Percentiles rank a stretch among this genome's conserved stretches.
Evolutionary conservation across 2,329 filamentous ascomycete species (phyloP).

Genomic region (Macroventuria anomochaeta): DNA sequence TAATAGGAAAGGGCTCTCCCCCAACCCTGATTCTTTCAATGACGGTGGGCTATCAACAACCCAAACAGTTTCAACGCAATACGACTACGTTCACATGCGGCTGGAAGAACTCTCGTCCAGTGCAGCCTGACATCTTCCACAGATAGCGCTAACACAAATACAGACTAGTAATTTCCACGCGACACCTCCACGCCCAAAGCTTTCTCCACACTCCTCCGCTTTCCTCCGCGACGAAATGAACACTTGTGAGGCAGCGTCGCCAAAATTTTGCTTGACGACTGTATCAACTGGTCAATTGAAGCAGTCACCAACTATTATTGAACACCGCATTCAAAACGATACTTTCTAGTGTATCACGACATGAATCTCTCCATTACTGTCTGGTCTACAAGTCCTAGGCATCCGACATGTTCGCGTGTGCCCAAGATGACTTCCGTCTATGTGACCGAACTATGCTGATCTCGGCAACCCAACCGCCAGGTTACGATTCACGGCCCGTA

Average conservation of each 20-base stretch:
- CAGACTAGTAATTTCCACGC: slow-evolving; percentile 1
- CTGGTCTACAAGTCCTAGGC: background rate
- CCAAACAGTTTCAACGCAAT: background rate
- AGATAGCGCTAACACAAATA: background rate
- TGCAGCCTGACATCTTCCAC: background rate
- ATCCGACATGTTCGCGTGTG: background rate
- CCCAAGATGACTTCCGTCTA: background rate
- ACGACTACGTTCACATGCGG: background rate
- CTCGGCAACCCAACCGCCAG: slow-evolving; percentile 13
- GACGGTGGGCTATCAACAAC: background rate
- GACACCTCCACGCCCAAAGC: slow-evolving; percentile 13
- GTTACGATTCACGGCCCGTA: slow-evolving; percentile 5
- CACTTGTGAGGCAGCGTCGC: background rate
- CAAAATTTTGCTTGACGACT: background rate
- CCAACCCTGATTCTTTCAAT: background rate
- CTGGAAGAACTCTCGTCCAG: slow-evolving; percentile 2
- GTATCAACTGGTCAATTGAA: no score
- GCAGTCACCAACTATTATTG: no score
- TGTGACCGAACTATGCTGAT: slow-evolving; percentile 13
- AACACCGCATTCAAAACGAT: no score
- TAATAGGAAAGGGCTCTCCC: background rate
- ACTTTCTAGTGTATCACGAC: background rate
- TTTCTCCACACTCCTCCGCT: slow-evolving; percentile 18
- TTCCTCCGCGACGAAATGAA: slow-evolving; percentile 10
- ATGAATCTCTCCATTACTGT: background rate